Percentiles rank a stretch among this genome's conserved stretches.
Conservation (phyloP, 495 filamentous ascomycete species). For the Penicillium parvum region DNA sequence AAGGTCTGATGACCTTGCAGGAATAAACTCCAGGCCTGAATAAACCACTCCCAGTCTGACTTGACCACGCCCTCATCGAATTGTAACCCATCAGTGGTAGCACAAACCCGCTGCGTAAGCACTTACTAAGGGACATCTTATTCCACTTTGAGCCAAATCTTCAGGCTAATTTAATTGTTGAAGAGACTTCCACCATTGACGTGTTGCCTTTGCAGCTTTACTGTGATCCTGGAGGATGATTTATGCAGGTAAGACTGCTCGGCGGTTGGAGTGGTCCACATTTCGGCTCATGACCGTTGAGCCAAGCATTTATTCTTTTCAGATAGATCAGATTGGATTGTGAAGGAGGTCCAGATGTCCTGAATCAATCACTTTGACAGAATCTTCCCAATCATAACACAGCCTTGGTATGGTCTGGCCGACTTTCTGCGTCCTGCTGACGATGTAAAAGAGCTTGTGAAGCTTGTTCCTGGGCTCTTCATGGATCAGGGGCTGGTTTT, state of each 20-base stretch:
- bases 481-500: too few relatives aligned
- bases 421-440: too few relatives aligned
- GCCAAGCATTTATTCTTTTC: slow-evolving; percentile 1
- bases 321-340: neutral
- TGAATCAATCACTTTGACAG: neutral
- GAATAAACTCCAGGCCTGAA: too few relatives aligned
- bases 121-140: neutral
- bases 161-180: too few relatives aligned
- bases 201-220: too few relatives aligned
- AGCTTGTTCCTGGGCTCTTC: too few relatives aligned
- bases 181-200: too few relatives aligned
- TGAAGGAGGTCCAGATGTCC: neutral
- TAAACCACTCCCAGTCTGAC: too few relatives aligned
- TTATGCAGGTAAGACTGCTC: neutral
- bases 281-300: neutral
- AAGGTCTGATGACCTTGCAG: too few relatives aligned
- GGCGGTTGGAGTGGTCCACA: neutral
- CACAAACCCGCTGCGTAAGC: neutral
- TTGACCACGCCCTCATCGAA: neutral
- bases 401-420: too few relatives aligned
- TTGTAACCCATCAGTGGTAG: neutral
- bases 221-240: too few relatives aligned
- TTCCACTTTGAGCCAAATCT: neutral
- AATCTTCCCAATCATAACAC: neutral
- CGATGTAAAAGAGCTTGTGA: too few relatives aligned